phyloP scores from a whole-genome alignment of 257 asterid genomes.

The Voacanga thouarsii region DNA sequence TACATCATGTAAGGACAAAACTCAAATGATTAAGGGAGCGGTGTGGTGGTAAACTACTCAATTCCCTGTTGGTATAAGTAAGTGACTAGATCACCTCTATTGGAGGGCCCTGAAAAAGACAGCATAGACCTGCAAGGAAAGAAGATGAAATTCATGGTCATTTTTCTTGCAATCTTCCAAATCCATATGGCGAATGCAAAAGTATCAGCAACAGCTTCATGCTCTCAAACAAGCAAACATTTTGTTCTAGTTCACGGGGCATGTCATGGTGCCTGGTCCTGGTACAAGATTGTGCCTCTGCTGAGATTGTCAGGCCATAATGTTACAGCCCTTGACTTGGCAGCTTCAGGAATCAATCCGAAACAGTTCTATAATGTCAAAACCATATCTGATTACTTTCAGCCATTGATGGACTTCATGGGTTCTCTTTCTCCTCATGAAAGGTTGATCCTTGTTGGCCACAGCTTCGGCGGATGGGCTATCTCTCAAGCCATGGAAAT shows the following conservation, averaged over 20 bases:
- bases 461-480: constrained; percentile 34
- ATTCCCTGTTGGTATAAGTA: too few species aligned
- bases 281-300: constrained; percentile 29
- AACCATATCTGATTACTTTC: constrained; percentile 20
- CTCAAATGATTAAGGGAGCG: too few species aligned
- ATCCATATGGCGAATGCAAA: background rate
- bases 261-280: constrained; percentile 41
- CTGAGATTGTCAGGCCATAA: constrained; percentile 27
- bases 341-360: constrained; percentile 34
- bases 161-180: background rate
- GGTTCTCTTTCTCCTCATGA: constrained; percentile 19
- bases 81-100: background rate
- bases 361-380: constrained; percentile 18
- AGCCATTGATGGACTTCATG: constrained; percentile 34
- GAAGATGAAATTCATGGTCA: background rate
- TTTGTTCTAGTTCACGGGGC: constrained; percentile 39
- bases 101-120: background rate
- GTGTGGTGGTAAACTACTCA: too few species aligned
- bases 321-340: constrained; percentile 34
- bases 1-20: too few species aligned
- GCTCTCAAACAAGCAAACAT: constrained; percentile 11
- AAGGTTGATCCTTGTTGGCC: constrained; percentile 34
- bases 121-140: background rate
- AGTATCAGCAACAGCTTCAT: background rate
- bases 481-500: constrained; percentile 40